These are phyloP conservation scores for Phytopythium chamaehyphon DNA, from an alignment of 352 stramenopile species.

Conservation along the genomic window DNA sequence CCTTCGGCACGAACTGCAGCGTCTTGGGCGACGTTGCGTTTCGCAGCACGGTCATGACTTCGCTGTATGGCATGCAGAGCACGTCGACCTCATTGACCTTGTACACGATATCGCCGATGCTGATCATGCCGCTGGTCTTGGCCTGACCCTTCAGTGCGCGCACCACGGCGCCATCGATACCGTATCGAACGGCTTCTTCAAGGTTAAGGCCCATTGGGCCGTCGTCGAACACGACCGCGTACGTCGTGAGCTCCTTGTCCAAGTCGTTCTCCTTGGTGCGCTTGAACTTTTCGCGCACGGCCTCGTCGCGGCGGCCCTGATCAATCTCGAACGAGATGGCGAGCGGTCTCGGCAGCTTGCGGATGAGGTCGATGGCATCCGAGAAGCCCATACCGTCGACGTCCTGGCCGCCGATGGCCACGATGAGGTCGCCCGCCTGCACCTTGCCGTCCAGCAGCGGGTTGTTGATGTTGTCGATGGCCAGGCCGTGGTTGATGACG, in stretches of 20 bases:
- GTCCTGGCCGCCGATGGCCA: conserved; percentile 73
- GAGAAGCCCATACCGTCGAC: conserved; percentile 82
- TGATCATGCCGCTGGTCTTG: conserved; percentile 81
- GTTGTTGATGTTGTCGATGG: conserved; percentile 88
- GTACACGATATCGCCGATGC: conserved; percentile 81
- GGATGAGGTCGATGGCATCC: conserved; percentile 80
- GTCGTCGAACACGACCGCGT: conserved; percentile 83
- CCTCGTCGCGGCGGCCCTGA: conserved; percentile 47
- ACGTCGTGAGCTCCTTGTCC: conserved; percentile 74
- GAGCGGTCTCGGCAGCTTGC: conserved; percentile 72
- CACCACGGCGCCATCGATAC: conserved; percentile 78
- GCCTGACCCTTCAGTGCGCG: conserved; percentile 79
- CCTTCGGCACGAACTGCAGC: conserved; percentile 82
- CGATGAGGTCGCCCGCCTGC: conserved; percentile 74
- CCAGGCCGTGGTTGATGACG: conserved; percentile 77
- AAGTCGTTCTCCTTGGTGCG: conserved; percentile 56
- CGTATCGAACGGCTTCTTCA: conserved; percentile 81
- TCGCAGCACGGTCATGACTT: conserved; percentile 82
- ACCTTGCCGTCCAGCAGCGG: conserved; percentile 80
- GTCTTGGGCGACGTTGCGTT: conserved; percentile 67
- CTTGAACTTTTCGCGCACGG: conserved; percentile 51
- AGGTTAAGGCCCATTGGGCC: conserved; percentile 80
- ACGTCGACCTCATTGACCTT: conserved; percentile 84
- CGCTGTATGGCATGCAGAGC: conserved; percentile 77
- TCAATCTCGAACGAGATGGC: conserved; percentile 85